These are phyloP conservation scores for Dipteronia dyeriana DNA, from an alignment of 345 rosid species.

Conservation along the genomic window DNA sequence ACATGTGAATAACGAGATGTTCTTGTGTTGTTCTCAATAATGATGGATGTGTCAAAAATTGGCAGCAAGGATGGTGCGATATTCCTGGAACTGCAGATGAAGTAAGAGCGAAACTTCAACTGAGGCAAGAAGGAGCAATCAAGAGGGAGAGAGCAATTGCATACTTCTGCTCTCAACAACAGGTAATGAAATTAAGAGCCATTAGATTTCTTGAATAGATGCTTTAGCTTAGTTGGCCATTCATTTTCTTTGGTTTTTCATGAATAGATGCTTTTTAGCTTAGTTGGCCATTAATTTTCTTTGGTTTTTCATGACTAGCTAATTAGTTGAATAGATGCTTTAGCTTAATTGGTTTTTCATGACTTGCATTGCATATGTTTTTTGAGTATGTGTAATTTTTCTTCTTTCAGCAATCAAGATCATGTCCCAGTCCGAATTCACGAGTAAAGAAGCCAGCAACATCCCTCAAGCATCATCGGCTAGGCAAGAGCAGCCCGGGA, in stretches of 20 bases:
- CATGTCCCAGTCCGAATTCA: conserved; percentile 54
- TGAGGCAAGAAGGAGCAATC: conserved; percentile 79
- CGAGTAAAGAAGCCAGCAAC: conserved; percentile 42
- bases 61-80: conserved; percentile 76
- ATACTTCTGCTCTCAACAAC: conserved; percentile 64
- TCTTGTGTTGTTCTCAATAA: not conserved
- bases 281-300: not conserved
- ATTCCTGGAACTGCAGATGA: conserved; percentile 62
- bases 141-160: conserved; percentile 95
- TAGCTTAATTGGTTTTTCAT: too few species aligned
- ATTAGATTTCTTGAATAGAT: not conserved
- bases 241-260: too few species aligned
- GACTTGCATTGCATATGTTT: not conserved
- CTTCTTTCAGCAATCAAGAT: conserved; percentile 49
- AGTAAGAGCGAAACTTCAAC: conserved; percentile 60
- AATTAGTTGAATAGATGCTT: not conserved
- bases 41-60: conserved; percentile 2
- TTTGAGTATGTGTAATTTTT: conserved; percentile 7
- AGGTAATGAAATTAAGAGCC: conserved; percentile 44
- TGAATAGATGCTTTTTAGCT: too few species aligned
- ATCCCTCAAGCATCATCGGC: conserved; percentile 39
- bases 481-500: conserved; percentile 44
- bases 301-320: not conserved
- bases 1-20: not conserved
- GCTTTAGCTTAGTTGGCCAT: not conserved